Evolutionary conservation across 768 basidiomycete genomes (phyloP).

Genomic region (Suillus clintonianus): DNA sequence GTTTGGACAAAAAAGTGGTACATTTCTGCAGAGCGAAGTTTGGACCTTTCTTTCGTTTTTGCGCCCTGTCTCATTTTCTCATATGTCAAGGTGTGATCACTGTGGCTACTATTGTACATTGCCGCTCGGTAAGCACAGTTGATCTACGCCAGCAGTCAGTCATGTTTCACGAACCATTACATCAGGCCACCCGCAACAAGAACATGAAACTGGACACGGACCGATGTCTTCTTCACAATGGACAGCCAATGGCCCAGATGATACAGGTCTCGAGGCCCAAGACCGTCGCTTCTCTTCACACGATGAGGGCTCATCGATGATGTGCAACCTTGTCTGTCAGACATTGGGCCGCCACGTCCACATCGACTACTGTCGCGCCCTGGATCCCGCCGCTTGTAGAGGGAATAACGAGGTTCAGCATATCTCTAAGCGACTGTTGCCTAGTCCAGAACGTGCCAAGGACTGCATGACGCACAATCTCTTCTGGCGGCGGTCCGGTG

Average conservation of each 20-base stretch:
- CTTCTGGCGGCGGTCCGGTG: constrained; percentile 62
- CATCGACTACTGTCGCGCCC: constrained; percentile 55
- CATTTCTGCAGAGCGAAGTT: constrained; percentile 58
- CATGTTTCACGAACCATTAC: not conserved
- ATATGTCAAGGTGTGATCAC: constrained; percentile 43
- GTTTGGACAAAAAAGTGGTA: constrained; percentile 42
- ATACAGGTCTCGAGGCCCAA: constrained; percentile 49
- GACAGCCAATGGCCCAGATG: constrained; percentile 56
- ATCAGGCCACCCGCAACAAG: constrained; percentile 57
- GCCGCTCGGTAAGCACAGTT: constrained; percentile 44
- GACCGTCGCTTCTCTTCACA: constrained; percentile 55
- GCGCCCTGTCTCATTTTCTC: not conserved
- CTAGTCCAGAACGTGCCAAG: constrained; percentile 49
- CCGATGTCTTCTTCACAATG: constrained; percentile 62
- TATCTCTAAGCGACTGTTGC: constrained; percentile 41
- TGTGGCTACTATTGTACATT: constrained; percentile 63
- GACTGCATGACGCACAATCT: constrained; percentile 56
- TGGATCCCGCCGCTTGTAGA: constrained; percentile 36
- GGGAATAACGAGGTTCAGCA: constrained; percentile 48
- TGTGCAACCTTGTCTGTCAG: constrained; percentile 59
- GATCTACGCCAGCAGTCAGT: not conserved
- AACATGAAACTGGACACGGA: constrained; percentile 65
- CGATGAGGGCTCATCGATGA: constrained; percentile 63
- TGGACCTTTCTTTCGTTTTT: constrained; percentile 3
- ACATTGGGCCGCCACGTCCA: constrained; percentile 59